These are phyloP conservation scores for Ensete glaucum DNA, from an alignment of 176 grass and related monocot genomes.

Conservation along the genomic window DNA sequence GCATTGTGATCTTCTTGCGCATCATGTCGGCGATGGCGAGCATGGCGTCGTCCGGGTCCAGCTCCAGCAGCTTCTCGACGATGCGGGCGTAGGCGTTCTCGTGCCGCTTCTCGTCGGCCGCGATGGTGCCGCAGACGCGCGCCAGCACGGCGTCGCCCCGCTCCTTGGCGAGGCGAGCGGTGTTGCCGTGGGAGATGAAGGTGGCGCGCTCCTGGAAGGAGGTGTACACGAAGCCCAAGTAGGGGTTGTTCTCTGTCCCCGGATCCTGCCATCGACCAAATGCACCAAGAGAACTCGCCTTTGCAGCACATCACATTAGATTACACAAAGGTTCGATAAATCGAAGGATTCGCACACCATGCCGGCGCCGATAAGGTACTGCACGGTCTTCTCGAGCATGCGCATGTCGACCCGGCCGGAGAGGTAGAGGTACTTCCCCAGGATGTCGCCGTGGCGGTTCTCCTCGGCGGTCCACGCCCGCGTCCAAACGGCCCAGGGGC, in stretches of 20 bases:
- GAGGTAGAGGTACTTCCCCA: conserved; percentile 73
- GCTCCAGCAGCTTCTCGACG: conserved; percentile 64
- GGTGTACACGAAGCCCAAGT: conserved; percentile 88
- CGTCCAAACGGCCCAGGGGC: conserved; percentile 83
- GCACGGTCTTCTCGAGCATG: conserved; percentile 71
- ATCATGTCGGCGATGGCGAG: conserved; percentile 84
- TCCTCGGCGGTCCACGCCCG: conserved; percentile 82
- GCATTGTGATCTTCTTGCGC: conserved; percentile 92
- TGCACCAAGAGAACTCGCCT: background rate
- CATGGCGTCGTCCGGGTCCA: conserved; percentile 63
- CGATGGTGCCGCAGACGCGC: conserved; percentile 62
- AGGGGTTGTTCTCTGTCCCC: conserved; percentile 75
- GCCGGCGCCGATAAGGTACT: conserved; percentile 85
- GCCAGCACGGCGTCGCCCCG: conserved; percentile 63
- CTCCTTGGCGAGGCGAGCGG: conserved; percentile 46
- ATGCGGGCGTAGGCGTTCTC: conserved; percentile 67
- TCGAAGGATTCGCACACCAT: conserved; percentile 33
- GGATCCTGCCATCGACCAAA: conserved; percentile 37
- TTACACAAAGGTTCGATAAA: background rate
- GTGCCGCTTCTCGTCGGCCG: conserved; percentile 92
- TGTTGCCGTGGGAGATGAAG: conserved; percentile 86
- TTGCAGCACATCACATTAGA: background rate
- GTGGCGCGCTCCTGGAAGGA: conserved; percentile 91
- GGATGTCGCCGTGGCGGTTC: conserved; percentile 75
- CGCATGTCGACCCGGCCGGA: conserved; percentile 84